Evolutionary conservation across 1,284 basidiomycete species (phyloP).

Genomic region (Pseudomicrostroma phylloplanum): DNA sequence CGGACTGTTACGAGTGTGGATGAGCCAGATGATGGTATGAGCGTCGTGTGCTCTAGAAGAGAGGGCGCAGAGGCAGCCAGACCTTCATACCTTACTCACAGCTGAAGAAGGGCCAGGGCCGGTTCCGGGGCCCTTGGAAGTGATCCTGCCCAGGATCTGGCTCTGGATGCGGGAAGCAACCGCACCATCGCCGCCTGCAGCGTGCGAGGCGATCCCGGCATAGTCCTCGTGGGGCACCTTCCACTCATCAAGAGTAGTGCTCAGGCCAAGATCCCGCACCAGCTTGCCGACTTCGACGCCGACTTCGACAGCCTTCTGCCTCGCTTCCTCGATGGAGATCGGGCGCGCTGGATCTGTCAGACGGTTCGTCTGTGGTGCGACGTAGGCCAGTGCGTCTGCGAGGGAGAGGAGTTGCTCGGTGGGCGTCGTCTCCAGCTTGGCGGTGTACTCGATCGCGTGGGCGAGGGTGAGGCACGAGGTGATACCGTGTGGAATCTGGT

Average conservation of each 20-base stretch:
- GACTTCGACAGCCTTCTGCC: constrained; percentile 18
- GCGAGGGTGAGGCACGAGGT: constrained; percentile 71
- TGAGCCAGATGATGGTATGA: no score
- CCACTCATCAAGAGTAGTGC: constrained; percentile 59
- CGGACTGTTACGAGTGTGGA: no score
- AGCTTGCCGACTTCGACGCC: constrained; percentile 49
- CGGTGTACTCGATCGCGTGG: constrained; percentile 17
- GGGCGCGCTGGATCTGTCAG: neutral
- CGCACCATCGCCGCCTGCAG: constrained; percentile 27
- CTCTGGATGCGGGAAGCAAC: no score
- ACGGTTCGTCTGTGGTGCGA: constrained; percentile 8
- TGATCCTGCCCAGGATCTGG: no score
- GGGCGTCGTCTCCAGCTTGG: constrained; percentile 15
- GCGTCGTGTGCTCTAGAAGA: no score
- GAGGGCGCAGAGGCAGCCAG: no score
- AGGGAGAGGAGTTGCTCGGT: constrained; percentile 27
- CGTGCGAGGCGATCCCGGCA: constrained; percentile 56
- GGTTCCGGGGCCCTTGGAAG: no score
- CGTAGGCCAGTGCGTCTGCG: constrained; percentile 28
- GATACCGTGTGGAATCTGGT: constrained; percentile 72
- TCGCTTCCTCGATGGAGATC: constrained; percentile 10
- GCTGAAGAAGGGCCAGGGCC: no score
- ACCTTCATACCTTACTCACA: no score
- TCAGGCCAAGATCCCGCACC: constrained; percentile 60
- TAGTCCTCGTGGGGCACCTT: constrained; percentile 60